Conservation (phyloP, 2,329 filamentous ascomycete genomes). For the Blastomyces gilchristii region DNA sequence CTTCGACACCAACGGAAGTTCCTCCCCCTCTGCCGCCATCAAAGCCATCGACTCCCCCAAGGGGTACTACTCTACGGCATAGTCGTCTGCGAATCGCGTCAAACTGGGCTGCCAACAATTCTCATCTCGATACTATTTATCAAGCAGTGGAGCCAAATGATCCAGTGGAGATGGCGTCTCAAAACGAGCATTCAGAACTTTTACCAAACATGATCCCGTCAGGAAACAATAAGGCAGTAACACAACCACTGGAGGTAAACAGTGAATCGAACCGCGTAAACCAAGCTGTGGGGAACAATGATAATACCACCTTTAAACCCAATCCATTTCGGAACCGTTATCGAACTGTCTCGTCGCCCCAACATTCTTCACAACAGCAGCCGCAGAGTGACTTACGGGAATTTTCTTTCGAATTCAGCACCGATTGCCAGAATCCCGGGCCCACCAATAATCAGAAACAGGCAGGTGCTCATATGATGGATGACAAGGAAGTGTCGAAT, state of each 20-base stretch:
- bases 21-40: background rate
- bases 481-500: background rate
- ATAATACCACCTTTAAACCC: background rate
- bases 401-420: slow-evolving; percentile 1
- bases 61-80: background rate
- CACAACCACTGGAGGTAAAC: background rate
- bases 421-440: background rate
- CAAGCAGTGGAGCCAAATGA: background rate
- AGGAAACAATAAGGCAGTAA: background rate
- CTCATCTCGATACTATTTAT: background rate
- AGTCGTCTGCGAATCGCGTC: background rate
- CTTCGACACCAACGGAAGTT: background rate
- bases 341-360: background rate
- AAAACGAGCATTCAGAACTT: background rate
- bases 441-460: background rate
- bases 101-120: background rate
- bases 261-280: background rate
- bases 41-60: background rate
- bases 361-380: background rate
- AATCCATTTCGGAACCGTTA: slow-evolving; percentile 13
- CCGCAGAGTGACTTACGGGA: background rate
- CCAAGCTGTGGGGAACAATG: background rate
- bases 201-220: background rate
- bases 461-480: background rate
- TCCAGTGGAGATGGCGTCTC: background rate